Conservation (phyloP, 2,329 filamentous ascomycete genomes). For the Colletotrichum sp. region DNA sequence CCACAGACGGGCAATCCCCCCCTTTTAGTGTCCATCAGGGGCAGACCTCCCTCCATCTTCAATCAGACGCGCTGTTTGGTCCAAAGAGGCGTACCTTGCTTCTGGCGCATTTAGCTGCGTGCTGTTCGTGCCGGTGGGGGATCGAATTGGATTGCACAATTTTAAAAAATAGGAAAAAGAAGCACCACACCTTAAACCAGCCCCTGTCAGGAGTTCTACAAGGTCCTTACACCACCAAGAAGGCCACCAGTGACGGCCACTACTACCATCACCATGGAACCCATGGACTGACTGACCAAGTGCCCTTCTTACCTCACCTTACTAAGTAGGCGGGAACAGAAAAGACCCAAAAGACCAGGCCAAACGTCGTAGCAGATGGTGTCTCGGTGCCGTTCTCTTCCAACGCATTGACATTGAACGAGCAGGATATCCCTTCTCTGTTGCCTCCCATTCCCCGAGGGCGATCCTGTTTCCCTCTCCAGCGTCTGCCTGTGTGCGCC, state of each 20-base stretch:
- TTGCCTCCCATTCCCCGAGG: neutral
- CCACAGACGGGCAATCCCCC: neutral
- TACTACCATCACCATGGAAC: neutral
- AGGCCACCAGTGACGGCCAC: neutral
- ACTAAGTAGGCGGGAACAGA: neutral
- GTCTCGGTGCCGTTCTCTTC: constrained; percentile 37
- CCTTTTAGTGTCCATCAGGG: constrained; percentile 1
- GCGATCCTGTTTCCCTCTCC: constrained; percentile 10
- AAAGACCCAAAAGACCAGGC: neutral
- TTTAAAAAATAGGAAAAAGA: constrained; percentile 8
- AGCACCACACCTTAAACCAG: neutral
- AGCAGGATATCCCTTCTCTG: constrained; percentile 11
- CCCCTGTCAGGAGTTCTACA: constrained; percentile 16
- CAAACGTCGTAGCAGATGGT: constrained; percentile 38
- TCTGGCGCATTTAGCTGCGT: neutral
- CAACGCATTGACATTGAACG: constrained; percentile 18
- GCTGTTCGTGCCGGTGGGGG: constrained; percentile 1
- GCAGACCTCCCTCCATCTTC: constrained; percentile 2
- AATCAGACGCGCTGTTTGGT: constrained; percentile 15
- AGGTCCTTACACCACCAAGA: neutral
- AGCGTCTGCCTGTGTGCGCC: neutral
- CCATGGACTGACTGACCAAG: neutral
- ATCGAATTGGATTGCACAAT: constrained; percentile 18
- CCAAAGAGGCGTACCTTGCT: constrained; percentile 9
- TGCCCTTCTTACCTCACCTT: neutral